Evolutionary conservation across 495 filamentous ascomycete genomes (phyloP), one percentile per base, ranked within the genome.

Genomic region (Xylaria intraflava): DNA sequence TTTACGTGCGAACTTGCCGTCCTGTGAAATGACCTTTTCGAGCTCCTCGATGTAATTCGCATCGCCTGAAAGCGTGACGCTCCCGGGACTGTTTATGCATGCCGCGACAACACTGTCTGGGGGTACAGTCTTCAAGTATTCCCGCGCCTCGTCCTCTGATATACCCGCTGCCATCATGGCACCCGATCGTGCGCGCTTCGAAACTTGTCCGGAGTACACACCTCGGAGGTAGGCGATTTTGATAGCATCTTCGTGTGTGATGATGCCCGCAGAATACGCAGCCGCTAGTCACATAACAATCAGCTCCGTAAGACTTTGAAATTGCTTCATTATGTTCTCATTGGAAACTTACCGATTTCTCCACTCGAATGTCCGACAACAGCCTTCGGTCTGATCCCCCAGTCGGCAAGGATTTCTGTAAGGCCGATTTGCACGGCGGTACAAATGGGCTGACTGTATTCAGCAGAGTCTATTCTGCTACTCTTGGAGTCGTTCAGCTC

Each of bases 311-410:
- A n/a, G n/a, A n/a, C n/a, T n/a, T n/a, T n/a, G n/a, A n/a, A n/a
- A n/a, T n/a, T n/a, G n/a, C n/a, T n/a, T n/a, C n/a, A n/a, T n/a
- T n/a, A n/a, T n/a, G n/a, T n/a, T n/a, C n/a, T n/a, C n/a, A n/a
- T n/a, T n/a, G n/a, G n/a, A n/a, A n/a, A 43, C 76, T 67, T 1
- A 55, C 40, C 46, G 14, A 86, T 85, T 57, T 86, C 83, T 6
- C 83, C 83, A 59, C 76, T 81, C 0, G 83, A 85, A 58, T 87
- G 83, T 4, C 83, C 83, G 3, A 81, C 72, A 1, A 83, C 80
- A 36, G 71, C 70, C 7, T 55, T 59, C 0, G 82, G 81, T 1
- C 33, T 59, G 30, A 83, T 64, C 22, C 69, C 68, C 65, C 74
- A 77, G 24, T 60, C 65, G 8, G 47, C 43, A 8, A 83, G 58